These are phyloP conservation scores for Tilletia caries DNA, from an alignment of 1,284 basidiomycete species.

Conservation along the genomic window DNA sequence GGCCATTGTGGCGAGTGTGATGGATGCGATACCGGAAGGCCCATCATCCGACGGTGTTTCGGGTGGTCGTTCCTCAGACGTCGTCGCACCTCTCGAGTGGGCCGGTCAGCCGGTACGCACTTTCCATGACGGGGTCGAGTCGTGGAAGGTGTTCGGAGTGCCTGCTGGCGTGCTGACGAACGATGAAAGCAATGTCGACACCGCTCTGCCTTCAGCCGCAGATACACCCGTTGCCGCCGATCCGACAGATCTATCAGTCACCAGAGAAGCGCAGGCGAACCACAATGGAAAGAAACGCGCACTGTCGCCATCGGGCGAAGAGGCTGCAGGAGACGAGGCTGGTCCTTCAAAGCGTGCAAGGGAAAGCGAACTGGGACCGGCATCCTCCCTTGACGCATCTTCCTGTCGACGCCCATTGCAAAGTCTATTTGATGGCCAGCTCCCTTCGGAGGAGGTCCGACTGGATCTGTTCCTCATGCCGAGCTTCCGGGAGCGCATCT, in stretches of 20 bases:
- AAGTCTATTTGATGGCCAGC: too few relatives aligned
- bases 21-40: too few relatives aligned
- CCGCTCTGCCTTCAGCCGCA: not conserved
- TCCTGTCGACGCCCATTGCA: too few relatives aligned
- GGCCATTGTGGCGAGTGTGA: too few relatives aligned
- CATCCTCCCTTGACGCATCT: not conserved
- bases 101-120: not conserved
- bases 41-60: too few relatives aligned
- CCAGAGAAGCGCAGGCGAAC: too few relatives aligned
- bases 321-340: not conserved
- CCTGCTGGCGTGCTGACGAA: not conserved
- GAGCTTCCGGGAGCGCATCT: constrained; percentile 52
- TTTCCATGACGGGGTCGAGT: not conserved
- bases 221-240: not conserved
- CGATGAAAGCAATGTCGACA: not conserved
- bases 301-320: not conserved
- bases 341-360: too few relatives aligned
- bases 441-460: constrained; percentile 12
- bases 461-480: constrained; percentile 49
- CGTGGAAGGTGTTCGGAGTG: not conserved
- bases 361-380: too few relatives aligned
- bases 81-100: not conserved
- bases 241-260: not conserved
- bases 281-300: not conserved
- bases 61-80: not conserved